Percentiles rank a stretch among this genome's conserved stretches.
These are phyloP conservation scores for Funneliformis mosseae DNA, from an alignment of 192 early-diverging fungal species.

Conservation along the genomic window DNA sequence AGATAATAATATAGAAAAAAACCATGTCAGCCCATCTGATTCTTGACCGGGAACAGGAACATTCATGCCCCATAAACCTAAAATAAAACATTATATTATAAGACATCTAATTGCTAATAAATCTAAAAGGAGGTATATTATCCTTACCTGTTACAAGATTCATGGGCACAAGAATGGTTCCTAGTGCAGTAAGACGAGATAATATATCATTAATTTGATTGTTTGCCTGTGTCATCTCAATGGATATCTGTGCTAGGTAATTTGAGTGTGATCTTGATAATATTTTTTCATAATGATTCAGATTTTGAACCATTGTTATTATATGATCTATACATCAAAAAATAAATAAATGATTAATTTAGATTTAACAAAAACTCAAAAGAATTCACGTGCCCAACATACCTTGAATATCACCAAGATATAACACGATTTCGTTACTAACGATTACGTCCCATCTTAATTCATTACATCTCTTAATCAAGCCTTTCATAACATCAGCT, in stretches of 20 bases:
- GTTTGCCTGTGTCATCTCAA: slow-evolving; percentile 66
- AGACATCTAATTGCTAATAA: background rate
- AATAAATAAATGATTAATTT: background rate
- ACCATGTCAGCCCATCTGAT: slow-evolving; percentile 47
- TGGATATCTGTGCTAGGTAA: slow-evolving; percentile 74
- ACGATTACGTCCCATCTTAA: slow-evolving; percentile 45
- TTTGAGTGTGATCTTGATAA: slow-evolving; percentile 70
- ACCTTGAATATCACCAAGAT: slow-evolving; percentile 77
- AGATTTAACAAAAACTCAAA: background rate
- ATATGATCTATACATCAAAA: slow-evolving; percentile 60
- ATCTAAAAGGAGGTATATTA: background rate
- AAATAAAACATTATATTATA: background rate
- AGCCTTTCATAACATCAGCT: slow-evolving; percentile 71
- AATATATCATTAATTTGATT: slow-evolving; percentile 59
- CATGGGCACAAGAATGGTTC: slow-evolving; percentile 59
- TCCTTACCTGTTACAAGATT: slow-evolving; percentile 56
- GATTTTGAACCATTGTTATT: slow-evolving; percentile 77
- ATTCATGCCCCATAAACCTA: slow-evolving; percentile 68
- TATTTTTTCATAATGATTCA: slow-evolving; percentile 76
- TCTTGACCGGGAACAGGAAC: slow-evolving; percentile 66
- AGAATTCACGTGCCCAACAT: background rate
- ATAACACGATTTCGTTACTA: slow-evolving; percentile 66
- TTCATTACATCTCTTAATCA: slow-evolving; percentile 71
- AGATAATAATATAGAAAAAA: slow-evolving; percentile 54
- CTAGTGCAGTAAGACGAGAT: slow-evolving; percentile 54